These are phyloP conservation scores for Aspergillus quadricinctus DNA, from an alignment of 2,329 filamentous ascomycete species.

Conservation along the genomic window DNA sequence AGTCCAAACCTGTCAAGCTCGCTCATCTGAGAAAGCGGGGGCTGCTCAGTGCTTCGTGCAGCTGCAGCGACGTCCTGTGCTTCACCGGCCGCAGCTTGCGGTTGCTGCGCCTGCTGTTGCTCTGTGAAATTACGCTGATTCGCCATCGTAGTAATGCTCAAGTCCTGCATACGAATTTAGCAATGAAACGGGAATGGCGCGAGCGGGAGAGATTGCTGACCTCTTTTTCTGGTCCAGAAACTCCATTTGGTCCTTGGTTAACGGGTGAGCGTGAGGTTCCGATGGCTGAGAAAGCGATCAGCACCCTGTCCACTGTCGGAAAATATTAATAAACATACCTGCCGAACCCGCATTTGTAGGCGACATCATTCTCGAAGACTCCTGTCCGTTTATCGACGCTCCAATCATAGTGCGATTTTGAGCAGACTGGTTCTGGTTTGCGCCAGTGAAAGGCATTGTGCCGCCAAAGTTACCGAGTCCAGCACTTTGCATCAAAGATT, in stretches of 20 bases:
- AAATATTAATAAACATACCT: constrained; percentile 18
- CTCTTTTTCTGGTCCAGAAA: constrained; percentile 42
- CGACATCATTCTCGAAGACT: constrained; percentile 32
- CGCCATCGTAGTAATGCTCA: constrained; percentile 29
- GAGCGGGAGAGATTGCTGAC: constrained; percentile 8
- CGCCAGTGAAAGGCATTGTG: constrained; percentile 40
- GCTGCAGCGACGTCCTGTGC: constrained; percentile 31
- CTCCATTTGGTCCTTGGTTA: constrained; percentile 40
- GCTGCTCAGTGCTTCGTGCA: constrained; percentile 34
- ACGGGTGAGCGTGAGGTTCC: constrained; percentile 40
- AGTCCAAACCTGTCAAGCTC: constrained; percentile 58
- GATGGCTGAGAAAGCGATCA: constrained; percentile 27
- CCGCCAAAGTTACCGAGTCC: constrained; percentile 40
- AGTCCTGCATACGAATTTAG: constrained; percentile 28
- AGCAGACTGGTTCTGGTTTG: constrained; percentile 37
- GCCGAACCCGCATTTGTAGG: constrained; percentile 26
- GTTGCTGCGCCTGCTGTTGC: constrained; percentile 35
- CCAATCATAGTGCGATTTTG: constrained; percentile 29
- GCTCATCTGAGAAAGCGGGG: constrained; percentile 53
- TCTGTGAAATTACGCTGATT: constrained; percentile 32
- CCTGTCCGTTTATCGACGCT: constrained; percentile 36
- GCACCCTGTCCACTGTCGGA: constrained; percentile 2
- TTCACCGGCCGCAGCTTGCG: constrained; percentile 28
- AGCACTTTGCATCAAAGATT: constrained; percentile 48
- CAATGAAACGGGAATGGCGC: neutral